Base-by-base conservation (phyloP, 2,329 filamentous ascomycete species). In the Sphaerulina vaccinii region DNA sequence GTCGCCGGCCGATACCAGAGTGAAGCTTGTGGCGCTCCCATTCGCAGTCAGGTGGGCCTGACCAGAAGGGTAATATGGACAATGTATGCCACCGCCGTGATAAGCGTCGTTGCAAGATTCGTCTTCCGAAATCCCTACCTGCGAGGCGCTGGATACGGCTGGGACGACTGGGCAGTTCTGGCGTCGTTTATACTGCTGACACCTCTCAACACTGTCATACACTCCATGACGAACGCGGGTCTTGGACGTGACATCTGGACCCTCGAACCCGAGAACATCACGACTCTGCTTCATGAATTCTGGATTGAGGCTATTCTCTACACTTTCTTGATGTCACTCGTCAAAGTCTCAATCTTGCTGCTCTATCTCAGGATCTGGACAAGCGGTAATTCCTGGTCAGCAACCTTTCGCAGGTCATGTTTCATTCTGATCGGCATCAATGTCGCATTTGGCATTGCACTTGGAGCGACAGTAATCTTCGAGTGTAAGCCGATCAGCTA, bases 351-450 rank as follows among this genome's bases (percentile, higher is more conserved):
- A 16, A 53, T 53, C 18, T 18, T 53, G 5, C 23, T 49, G 37
- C 50, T 52, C 10, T 52, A 53, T 33, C 32, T 49, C 21, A 36
- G 50, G 29, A 49, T 53, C 22, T 53, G 50, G 50, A 51, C 48
- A 9, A 43, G 39, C 39, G 48, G 32, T 3, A 44, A 33, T 19
- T 29, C 37, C 13, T 21, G 29, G 19, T 44, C 40, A 27, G 16
- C 29, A 8, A 35, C 27, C 27, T 51, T 51, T 45, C 40, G 48
- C 10, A 45, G 22, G 23, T 22, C 15, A 21, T 51, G 48, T 24
- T 51, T 51, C 40, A 22, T 38, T 7, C 32, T 51, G 24, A 44
- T 51, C 29, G 48, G 27, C 11, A 21, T 51, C 21, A 42, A 51
- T 29, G 35, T 39, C 22, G 48, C 40, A 10, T 36, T 18, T 11